phyloP scores from a whole-genome alignment of 2,329 filamentous ascomycete species.

The Sporothrix curviconia region DNA sequence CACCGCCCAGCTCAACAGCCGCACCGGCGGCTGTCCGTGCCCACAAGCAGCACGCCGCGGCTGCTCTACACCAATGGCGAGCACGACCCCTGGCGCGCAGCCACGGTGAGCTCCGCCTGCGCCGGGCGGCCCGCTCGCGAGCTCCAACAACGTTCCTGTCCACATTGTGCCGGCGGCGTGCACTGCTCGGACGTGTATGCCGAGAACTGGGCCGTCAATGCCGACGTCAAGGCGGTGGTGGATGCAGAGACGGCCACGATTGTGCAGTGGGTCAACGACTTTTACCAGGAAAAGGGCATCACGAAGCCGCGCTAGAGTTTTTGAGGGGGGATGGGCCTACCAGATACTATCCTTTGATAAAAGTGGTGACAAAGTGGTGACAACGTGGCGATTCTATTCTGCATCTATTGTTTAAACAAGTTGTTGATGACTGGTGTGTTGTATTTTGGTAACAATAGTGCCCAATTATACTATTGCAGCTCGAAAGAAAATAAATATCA shows the following conservation, averaged over 20 bases:
- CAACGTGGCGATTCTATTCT: too few relatives aligned
- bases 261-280: slow-evolving; percentile 48
- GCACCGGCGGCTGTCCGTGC: slow-evolving; percentile 33
- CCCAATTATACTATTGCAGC: too few relatives aligned
- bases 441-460: too few relatives aligned
- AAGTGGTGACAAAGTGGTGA: too few relatives aligned
- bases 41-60: slow-evolving; percentile 27
- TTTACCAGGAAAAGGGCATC: slow-evolving; percentile 28
- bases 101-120: slow-evolving; percentile 31
- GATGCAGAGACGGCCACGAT: slow-evolving; percentile 45
- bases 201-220: slow-evolving; percentile 45
- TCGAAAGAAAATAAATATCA: too few relatives aligned
- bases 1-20: slow-evolving; percentile 29
- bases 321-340: too few relatives aligned
- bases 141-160: slow-evolving; percentile 27
- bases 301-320: slow-evolving; percentile 5
- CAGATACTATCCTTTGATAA: too few relatives aligned
- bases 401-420: too few relatives aligned
- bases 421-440: too few relatives aligned
- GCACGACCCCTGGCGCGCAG: slow-evolving; percentile 36
- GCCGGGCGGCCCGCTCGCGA: slow-evolving; percentile 33
- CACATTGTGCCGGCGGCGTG: slow-evolving; percentile 29
- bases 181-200: slow-evolving; percentile 36
- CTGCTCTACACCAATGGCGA: slow-evolving; percentile 36
- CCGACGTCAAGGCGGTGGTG: slow-evolving; percentile 41